A percentile compares a stretch with the other conserved stretches of the same genome.
Evolutionary conservation across 371 early-diverging fungal genomes (phyloP).

Genomic region (Mucor circinelloides): DNA sequence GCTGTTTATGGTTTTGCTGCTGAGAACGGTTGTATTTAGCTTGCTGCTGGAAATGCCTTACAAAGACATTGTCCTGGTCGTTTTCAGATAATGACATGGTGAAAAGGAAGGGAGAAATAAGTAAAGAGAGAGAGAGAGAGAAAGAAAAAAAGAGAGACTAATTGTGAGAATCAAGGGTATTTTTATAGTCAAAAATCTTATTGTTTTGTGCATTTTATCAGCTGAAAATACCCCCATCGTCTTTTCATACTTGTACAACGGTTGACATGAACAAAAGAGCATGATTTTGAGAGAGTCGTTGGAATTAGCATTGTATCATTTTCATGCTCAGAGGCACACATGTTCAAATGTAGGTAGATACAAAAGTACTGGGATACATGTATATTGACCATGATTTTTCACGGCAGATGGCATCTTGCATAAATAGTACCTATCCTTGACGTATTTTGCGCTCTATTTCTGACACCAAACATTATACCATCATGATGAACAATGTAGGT

Average conservation of each 20-base stretch:
- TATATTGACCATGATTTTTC: no score
- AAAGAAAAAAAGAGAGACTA: conserved; percentile 55
- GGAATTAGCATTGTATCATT: neutral
- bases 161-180: conserved; percentile 48
- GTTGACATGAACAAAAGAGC: neutral
- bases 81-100: conserved; percentile 56
- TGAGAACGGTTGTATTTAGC: conserved; percentile 50
- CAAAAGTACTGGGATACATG: no score
- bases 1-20: neutral
- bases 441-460: neutral
- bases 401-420: neutral
- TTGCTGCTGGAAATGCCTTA: conserved; percentile 6
- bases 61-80: conserved; percentile 46
- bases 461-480: neutral
- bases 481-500: neutral
- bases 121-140: conserved; percentile 48
- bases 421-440: neutral
- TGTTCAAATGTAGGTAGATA: neutral
- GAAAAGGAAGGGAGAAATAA: neutral
- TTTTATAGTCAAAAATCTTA: neutral
- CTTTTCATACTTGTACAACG: neutral
- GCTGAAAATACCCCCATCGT: conserved; percentile 2
- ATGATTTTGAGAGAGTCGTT: neutral
- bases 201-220: conserved; percentile 2
- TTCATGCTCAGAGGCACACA: neutral